A percentile compares a stretch with the other conserved stretches of the same genome.
Evolutionary conservation across 352 stramenopile genomes (phyloP).

Genomic region (Phytophthora pini): DNA sequence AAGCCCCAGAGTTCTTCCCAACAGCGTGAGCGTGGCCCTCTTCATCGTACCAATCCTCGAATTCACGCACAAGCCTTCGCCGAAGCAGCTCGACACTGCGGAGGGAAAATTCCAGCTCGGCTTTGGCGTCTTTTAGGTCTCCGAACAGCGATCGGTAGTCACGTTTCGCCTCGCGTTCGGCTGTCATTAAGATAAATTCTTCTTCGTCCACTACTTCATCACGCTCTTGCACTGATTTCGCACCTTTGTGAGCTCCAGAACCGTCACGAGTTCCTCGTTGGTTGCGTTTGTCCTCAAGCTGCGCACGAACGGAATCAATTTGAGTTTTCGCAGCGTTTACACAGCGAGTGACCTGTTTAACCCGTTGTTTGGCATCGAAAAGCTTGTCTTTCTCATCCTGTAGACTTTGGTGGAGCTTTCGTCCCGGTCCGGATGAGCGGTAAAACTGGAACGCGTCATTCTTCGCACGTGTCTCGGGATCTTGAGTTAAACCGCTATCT

Average conservation of each 20-base stretch:
- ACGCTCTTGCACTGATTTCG: conserved; percentile 30
- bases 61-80: conserved; percentile 81
- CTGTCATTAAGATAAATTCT: conserved; percentile 90
- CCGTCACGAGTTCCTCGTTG: conserved; percentile 25
- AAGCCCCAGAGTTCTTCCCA: conserved; percentile 38
- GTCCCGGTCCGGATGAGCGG: conserved; percentile 55
- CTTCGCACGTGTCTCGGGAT: conserved; percentile 41
- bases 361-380: conserved; percentile 72
- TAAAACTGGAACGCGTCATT: conserved; percentile 81
- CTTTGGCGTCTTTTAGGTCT: conserved; percentile 81
- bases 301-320: conserved; percentile 70
- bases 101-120: conserved; percentile 69
- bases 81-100: conserved; percentile 79
- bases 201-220: conserved; percentile 93
- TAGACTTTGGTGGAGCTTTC: conserved; percentile 65
- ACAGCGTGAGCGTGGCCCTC: conserved; percentile 45
- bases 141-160: conserved; percentile 87
- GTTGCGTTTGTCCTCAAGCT: conserved; percentile 73
- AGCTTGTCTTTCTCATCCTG: conserved; percentile 81
- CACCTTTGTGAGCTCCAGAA: conserved; percentile 2
- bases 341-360: conserved; percentile 71
- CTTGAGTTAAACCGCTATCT: conserved; percentile 1
- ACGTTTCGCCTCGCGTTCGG: conserved; percentile 86
- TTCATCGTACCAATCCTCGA: conserved; percentile 85
- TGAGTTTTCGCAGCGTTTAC: conserved; percentile 83